Percentiles rank a stretch among this genome's conserved stretches.
These are phyloP conservation scores for Inonotus hispidus DNA, from an alignment of 1,284 basidiomycete genomes.

Conservation along the genomic window DNA sequence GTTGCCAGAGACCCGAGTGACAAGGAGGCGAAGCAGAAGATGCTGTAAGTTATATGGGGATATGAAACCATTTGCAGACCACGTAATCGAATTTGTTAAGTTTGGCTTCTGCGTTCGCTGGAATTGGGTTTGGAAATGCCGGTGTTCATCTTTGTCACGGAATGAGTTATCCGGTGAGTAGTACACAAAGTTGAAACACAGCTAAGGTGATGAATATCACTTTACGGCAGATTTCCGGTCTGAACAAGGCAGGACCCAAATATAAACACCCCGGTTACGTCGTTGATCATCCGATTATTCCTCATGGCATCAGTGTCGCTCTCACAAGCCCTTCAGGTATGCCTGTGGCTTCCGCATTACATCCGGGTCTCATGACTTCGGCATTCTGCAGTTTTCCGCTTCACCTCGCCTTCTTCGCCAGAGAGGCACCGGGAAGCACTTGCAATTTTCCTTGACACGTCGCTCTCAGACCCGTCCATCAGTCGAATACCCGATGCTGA, in stretches of 20 bases:
- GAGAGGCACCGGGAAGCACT: conserved; percentile 87
- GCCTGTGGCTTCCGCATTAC: conserved; percentile 84
- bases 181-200: conserved; percentile 7
- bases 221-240: conserved; percentile 73
- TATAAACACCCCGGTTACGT: conserved; percentile 84
- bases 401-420: conserved; percentile 88
- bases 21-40: conserved; percentile 81
- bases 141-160: conserved; percentile 91
- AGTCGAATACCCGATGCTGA: conserved; percentile 75
- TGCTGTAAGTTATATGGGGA: conserved; percentile 63
- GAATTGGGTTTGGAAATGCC: conserved; percentile 94
- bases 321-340: conserved; percentile 80
- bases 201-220: not conserved
- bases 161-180: conserved; percentile 72
- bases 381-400: conserved; percentile 70
- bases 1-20: conserved; percentile 79
- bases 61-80: not conserved
- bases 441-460: conserved; percentile 73
- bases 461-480: conserved; percentile 62
- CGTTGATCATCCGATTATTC: conserved; percentile 84
- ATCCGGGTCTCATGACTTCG: conserved; percentile 32
- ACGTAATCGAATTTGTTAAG: conserved; percentile 31
- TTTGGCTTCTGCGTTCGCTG: conserved; percentile 85
- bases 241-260: conserved; percentile 91
- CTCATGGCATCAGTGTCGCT: conserved; percentile 86